phyloP scores from a whole-genome alignment of 225 moss, liverwort and hornwort genomes.

The Pseudisothecium myosuroides region DNA sequence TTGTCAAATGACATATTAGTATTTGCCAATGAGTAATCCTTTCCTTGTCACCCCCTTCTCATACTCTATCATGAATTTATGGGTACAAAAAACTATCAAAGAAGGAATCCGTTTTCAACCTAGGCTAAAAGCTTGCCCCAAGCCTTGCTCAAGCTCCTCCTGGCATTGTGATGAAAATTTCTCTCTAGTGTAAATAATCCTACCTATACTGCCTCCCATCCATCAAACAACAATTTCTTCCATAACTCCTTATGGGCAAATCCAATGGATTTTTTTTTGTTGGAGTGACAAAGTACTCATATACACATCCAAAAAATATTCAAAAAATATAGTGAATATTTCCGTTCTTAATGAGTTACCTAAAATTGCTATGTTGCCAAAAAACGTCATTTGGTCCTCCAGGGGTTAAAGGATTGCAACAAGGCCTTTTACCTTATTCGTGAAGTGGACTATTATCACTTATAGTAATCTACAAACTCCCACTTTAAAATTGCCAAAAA shows the following conservation, averaged over 20 bases:
- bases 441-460: too few species aligned
- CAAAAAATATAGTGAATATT: neutral
- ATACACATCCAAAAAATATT: neutral
- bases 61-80: neutral
- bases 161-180: neutral
- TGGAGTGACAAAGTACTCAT: too few species aligned
- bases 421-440: neutral
- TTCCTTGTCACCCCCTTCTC: neutral
- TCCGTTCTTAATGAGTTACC: fast-evolving
- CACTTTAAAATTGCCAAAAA: neutral
- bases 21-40: neutral
- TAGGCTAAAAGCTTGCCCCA: neutral
- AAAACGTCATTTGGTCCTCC: neutral
- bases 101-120: fast-evolving
- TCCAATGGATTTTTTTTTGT: too few species aligned
- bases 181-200: neutral
- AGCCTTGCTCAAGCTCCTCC: fast-evolving
- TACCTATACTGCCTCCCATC: fast-evolving
- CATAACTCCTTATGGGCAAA: neutral
- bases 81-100: fast-evolving
- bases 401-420: neutral
- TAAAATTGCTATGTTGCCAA: neutral
- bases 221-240: neutral
- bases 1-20: neutral
- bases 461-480: neutral